These are phyloP conservation scores for Piromyces sp. DNA, from an alignment of 192 early-diverging fungal species.

Conservation along the genomic window DNA sequence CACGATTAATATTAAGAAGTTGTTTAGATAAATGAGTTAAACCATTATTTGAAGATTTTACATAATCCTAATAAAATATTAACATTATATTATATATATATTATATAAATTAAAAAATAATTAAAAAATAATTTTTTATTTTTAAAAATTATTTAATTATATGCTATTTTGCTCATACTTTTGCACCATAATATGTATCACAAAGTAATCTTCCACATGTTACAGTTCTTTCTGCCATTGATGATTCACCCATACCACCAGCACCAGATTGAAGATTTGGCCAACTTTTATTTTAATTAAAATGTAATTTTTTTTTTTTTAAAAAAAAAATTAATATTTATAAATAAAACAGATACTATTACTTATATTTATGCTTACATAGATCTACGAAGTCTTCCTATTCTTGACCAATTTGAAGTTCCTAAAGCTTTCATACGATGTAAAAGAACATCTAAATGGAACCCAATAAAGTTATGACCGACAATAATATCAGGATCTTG, in stretches of 20 bases:
- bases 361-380: conserved; percentile 18
- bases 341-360: too few relatives aligned
- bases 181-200: conserved; percentile 78
- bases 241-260: conserved; percentile 63
- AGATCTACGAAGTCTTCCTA: conserved; percentile 69
- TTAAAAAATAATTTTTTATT: not conserved
- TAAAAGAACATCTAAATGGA: conserved; percentile 80
- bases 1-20: conserved; percentile 59
- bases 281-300: conserved; percentile 37
- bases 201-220: conserved; percentile 75
- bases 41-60: conserved; percentile 68
- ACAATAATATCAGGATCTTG: conserved; percentile 85
- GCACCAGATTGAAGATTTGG: conserved; percentile 66
- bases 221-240: conserved; percentile 53
- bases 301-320: too few relatives aligned
- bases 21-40: conserved; percentile 57
- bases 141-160: too few relatives aligned
- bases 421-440: conserved; percentile 78
- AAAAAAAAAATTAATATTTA: not conserved
- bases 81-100: not conserved
- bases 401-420: conserved; percentile 61
- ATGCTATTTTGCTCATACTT: conserved; percentile 10
- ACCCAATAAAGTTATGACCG: conserved; percentile 92
- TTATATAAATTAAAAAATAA: not conserved
- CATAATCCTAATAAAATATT: conserved; percentile 33